Percentiles rank a stretch among this genome's conserved stretches.
Evolutionary conservation across 768 basidiomycete species (phyloP).

Genomic region (Lentinula aciculospora): DNA sequence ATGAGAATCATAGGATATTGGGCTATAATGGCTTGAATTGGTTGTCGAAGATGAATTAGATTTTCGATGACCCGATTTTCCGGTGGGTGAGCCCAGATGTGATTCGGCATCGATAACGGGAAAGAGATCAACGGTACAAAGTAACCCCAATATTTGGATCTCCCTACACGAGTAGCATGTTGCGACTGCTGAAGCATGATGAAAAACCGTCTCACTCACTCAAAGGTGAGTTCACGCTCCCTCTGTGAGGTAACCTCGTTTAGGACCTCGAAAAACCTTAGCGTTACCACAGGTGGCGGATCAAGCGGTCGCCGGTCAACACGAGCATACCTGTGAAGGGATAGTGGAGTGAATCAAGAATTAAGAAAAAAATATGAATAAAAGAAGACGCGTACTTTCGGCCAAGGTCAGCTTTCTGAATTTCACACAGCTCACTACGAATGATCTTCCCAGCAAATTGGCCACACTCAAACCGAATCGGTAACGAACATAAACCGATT

Average conservation of each 20-base stretch:
- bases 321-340: conserved; percentile 42
- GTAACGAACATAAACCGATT: conserved; percentile 33
- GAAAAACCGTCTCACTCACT: conserved; percentile 23
- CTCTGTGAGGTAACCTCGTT: conserved; percentile 28
- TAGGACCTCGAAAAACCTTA: conserved; percentile 42
- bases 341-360: conserved; percentile 13
- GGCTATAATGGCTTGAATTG: background rate
- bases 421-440: conserved; percentile 48
- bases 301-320: conserved; percentile 63
- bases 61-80: conserved; percentile 11
- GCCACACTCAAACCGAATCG: conserved; percentile 52
- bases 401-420: conserved; percentile 64
- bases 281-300: conserved; percentile 57
- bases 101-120: conserved; percentile 37
- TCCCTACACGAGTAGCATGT: conserved; percentile 33
- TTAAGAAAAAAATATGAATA: background rate
- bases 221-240: conserved; percentile 35
- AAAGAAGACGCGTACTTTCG: conserved; percentile 41
- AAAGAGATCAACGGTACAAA: conserved; percentile 78
- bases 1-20: background rate
- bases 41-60: conserved; percentile 7
- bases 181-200: background rate
- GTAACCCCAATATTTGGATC: conserved; percentile 56
- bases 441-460: conserved; percentile 56
- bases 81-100: conserved; percentile 13